A percentile compares a stretch with the other conserved stretches of the same genome.
Conservation (phyloP, 2,329 filamentous ascomycete genomes). For the Fusarium sp. region DNA sequence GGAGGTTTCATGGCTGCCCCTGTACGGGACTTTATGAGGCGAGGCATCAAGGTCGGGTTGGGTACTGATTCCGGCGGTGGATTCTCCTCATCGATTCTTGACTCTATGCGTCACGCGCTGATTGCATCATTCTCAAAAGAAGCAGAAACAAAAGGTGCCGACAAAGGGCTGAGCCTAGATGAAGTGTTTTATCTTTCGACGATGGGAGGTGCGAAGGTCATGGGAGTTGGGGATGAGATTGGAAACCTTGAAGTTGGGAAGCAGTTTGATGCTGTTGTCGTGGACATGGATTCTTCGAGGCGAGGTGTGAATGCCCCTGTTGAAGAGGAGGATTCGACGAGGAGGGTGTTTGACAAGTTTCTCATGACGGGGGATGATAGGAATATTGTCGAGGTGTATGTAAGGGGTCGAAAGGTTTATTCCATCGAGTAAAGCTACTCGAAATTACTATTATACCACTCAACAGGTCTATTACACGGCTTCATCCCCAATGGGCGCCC, state of each 20-base stretch:
- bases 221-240: conserved; percentile 63
- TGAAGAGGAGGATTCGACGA: conserved; percentile 60
- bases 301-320: conserved; percentile 63
- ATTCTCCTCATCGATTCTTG: conserved; percentile 70
- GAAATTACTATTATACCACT: not conserved
- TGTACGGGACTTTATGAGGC: conserved; percentile 66
- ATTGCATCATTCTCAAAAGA: conserved; percentile 65
- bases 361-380: conserved; percentile 75
- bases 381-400: conserved; percentile 68
- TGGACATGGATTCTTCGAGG: conserved; percentile 53
- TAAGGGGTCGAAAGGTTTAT: conserved; percentile 56
- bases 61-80: conserved; percentile 75
- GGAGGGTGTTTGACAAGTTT: conserved; percentile 70
- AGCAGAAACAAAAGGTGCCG: conserved; percentile 52
- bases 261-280: conserved; percentile 70
- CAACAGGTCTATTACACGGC: conserved; percentile 16
- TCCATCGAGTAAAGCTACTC: not conserved
- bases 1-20: conserved; percentile 73
- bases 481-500: conserved; percentile 30
- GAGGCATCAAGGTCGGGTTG: conserved; percentile 73
- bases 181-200: conserved; percentile 72
- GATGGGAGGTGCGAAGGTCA: conserved; percentile 69
- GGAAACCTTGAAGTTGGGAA: conserved; percentile 70
- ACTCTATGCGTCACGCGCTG: conserved; percentile 69
- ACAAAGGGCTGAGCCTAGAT: conserved; percentile 60